phyloP scores from a whole-genome alignment of 2,329 filamentous ascomycete genomes.

The Fusarium graminum region DNA sequence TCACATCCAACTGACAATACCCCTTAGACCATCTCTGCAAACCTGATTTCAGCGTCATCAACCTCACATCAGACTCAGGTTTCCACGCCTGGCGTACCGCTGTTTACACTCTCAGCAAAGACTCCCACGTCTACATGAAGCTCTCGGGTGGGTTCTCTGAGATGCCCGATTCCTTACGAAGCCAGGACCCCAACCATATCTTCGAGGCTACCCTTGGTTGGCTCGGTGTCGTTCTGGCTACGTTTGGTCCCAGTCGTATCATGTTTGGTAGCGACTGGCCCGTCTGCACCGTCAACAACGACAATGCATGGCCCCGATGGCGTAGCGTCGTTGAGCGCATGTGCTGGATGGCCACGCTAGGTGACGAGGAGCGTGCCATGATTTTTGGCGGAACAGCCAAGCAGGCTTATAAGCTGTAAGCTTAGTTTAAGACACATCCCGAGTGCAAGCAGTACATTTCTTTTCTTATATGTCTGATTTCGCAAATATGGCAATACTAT shows the following conservation, averaged over 20 bases:
- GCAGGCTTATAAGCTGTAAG: slow-evolving; percentile 73
- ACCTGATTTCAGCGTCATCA: slow-evolving; percentile 78
- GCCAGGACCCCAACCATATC: slow-evolving; percentile 65
- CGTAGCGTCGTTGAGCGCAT: slow-evolving; percentile 75
- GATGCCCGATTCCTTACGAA: slow-evolving; percentile 70
- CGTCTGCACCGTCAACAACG: slow-evolving; percentile 77
- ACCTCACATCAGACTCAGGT: slow-evolving; percentile 64
- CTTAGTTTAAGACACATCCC: neutral
- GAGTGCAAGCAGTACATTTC: slow-evolving; percentile 1
- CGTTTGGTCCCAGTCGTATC: slow-evolving; percentile 78
- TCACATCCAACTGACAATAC: slow-evolving; percentile 21
- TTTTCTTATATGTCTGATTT: neutral
- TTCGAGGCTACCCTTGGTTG: slow-evolving; percentile 76
- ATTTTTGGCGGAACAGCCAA: slow-evolving; percentile 81
- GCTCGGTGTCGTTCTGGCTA: slow-evolving; percentile 77
- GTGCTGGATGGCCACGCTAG: slow-evolving; percentile 72
- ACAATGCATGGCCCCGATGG: slow-evolving; percentile 82
- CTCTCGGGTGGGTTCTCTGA: slow-evolving; percentile 89
- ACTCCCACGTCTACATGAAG: slow-evolving; percentile 84
- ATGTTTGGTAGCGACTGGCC: slow-evolving; percentile 98
- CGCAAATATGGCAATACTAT: neutral
- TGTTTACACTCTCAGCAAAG: slow-evolving; percentile 75
- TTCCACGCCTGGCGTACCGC: slow-evolving; percentile 78
- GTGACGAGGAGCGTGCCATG: slow-evolving; percentile 70
- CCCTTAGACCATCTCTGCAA: slow-evolving; percentile 87